A percentile compares a stretch with the other conserved stretches of the same genome.
phyloP scores from a whole-genome alignment of 2,329 filamentous ascomycete genomes.

The Chalaropsis ovoidea region DNA sequence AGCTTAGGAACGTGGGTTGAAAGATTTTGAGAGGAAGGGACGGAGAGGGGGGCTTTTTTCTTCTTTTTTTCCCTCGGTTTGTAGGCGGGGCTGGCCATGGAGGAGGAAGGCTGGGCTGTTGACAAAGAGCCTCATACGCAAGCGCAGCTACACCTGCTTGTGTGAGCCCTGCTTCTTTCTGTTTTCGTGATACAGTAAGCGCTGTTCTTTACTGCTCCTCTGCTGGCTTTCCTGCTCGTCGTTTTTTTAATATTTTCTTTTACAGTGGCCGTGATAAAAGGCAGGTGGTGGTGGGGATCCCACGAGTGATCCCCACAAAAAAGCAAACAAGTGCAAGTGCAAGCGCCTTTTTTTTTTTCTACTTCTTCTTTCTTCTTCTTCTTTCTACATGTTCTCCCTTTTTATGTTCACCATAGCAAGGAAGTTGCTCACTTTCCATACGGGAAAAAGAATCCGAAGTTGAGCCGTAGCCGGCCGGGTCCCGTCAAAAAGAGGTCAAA shows the following conservation, averaged over 20 bases:
- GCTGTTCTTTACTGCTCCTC: not conserved
- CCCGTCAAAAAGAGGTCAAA: too few relatives aligned
- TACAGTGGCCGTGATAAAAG: too few relatives aligned
- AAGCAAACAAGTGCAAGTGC: not conserved
- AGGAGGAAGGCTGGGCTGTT: not conserved
- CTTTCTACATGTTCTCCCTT: not conserved
- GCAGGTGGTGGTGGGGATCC: too few relatives aligned
- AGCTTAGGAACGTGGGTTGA: conserved; percentile 6
- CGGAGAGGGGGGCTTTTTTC: too few relatives aligned
- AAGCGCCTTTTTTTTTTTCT: conserved; percentile 16
- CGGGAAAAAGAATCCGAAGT: not conserved
- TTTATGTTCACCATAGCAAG: not conserved
- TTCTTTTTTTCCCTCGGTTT: not conserved
- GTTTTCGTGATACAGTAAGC: not conserved
- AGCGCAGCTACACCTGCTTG: too few relatives aligned
- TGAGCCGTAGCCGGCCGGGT: conserved; percentile 3
- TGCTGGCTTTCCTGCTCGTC: too few relatives aligned
- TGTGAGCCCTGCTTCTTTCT: not conserved
- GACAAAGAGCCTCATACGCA: too few relatives aligned
- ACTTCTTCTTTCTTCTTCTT: too few relatives aligned
- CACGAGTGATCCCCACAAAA: not conserved
- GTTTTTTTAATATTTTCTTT: too few relatives aligned
- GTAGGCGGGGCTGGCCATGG: not conserved
- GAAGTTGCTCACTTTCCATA: not conserved
- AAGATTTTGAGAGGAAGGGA: not conserved